phyloP scores from a whole-genome alignment of 352 stramenopile species.

The Pythium plurisporium region DNA sequence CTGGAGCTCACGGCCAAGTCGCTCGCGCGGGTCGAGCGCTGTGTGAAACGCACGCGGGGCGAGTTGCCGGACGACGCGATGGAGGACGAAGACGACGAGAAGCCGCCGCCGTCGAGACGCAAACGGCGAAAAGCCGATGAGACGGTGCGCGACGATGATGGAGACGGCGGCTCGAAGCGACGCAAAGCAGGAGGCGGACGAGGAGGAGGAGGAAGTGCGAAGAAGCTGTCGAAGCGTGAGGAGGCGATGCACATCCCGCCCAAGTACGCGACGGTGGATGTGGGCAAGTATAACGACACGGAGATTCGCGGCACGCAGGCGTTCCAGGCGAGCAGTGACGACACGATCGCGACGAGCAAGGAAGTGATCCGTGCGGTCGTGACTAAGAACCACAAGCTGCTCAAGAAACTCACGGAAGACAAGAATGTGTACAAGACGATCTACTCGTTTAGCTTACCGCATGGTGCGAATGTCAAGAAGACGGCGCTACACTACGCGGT shows the following conservation, averaged over 20 bases:
- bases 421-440: slow-evolving; percentile 40
- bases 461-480: slow-evolving; percentile 38
- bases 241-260: slow-evolving; percentile 47
- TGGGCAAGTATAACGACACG: slow-evolving; percentile 49
- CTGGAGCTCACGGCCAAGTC: slow-evolving; percentile 68
- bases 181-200: slow-evolving; percentile 7
- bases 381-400: slow-evolving; percentile 63
- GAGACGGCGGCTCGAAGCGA: slow-evolving; percentile 8
- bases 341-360: slow-evolving; percentile 46
- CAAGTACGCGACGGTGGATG: slow-evolving; percentile 39
- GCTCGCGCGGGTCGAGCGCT: slow-evolving; percentile 41
- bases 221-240: slow-evolving; percentile 42
- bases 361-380: slow-evolving; percentile 70
- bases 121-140: slow-evolving; percentile 22
- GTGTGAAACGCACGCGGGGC: slow-evolving; percentile 34
- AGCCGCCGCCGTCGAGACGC: slow-evolving; percentile 32
- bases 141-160: slow-evolving; percentile 13
- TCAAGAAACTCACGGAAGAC: slow-evolving; percentile 59
- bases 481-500: slow-evolving; percentile 65
- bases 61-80: slow-evolving; percentile 26
- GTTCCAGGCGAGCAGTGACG: slow-evolving; percentile 34
- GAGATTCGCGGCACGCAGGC: slow-evolving; percentile 49
- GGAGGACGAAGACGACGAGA: slow-evolving; percentile 43
- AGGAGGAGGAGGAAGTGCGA: neutral
- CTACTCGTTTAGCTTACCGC: slow-evolving; percentile 41